Conservation (phyloP, 176 grass and related monocot species). For the Zea luxurians region DNA sequence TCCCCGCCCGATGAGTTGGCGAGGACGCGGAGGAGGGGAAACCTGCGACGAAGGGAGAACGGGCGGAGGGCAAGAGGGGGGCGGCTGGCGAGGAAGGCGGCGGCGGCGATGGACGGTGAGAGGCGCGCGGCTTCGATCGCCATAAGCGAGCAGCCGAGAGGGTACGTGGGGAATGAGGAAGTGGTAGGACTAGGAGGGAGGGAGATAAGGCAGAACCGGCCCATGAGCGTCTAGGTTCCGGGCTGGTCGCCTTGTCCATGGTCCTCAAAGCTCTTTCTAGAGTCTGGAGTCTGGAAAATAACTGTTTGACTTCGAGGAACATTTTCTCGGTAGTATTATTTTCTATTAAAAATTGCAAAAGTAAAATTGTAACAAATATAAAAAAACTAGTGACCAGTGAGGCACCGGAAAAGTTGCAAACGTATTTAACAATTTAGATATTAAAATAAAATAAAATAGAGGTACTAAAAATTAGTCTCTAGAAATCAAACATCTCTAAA, state of each 20-base stretch:
- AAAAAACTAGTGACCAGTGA: too few relatives aligned
- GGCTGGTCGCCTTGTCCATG: neutral
- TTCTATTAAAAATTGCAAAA: neutral
- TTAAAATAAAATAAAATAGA: too few relatives aligned
- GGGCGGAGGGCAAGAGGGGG: conserved; percentile 9
- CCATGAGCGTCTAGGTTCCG: neutral
- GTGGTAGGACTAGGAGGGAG: neutral
- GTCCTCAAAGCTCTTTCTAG: neutral
- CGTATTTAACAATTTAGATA: too few relatives aligned
- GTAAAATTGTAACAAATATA: too few relatives aligned
- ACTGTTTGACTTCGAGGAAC: neutral
- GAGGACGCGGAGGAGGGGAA: conserved; percentile 31
- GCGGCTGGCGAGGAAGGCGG: conserved; percentile 35
- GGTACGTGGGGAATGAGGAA: neutral
- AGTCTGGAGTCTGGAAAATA: neutral
- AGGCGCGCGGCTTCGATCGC: conserved; percentile 42
- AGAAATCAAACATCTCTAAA: too few relatives aligned
- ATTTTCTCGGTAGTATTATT: neutral
- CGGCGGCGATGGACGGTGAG: conserved; percentile 43
- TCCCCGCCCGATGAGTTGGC: conserved; percentile 37
- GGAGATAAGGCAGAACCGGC: conserved; percentile 4
- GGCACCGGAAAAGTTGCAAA: too few relatives aligned
- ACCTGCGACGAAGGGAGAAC: conserved; percentile 31
- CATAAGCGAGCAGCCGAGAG: conserved; percentile 2
- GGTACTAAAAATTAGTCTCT: too few relatives aligned